A percentile compares a stretch with the other conserved stretches of the same genome.
These are phyloP conservation scores for Teratosphaeria nubilosa DNA, from an alignment of 2,329 filamentous ascomycete genomes.

Conservation along the genomic window DNA sequence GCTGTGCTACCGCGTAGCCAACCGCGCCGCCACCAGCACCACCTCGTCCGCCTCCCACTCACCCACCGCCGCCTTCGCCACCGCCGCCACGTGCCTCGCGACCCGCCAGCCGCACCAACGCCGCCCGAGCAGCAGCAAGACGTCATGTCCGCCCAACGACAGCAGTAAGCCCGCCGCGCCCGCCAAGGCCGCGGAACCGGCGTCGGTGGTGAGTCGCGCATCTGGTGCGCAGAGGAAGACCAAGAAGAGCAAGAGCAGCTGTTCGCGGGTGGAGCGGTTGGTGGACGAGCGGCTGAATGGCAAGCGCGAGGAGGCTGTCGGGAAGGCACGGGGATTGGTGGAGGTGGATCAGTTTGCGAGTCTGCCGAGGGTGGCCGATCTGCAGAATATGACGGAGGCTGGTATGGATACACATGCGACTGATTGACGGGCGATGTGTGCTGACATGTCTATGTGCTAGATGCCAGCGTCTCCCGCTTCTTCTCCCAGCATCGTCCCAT, in stretches of 20 bases:
- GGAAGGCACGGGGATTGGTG: constrained; percentile 28
- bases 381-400: constrained; percentile 53
- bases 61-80: constrained; percentile 12
- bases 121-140: constrained; percentile 41
- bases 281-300: constrained; percentile 4
- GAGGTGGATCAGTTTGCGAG: constrained; percentile 38
- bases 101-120: constrained; percentile 35
- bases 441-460: constrained; percentile 48
- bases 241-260: constrained; percentile 7
- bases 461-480: constrained; percentile 80
- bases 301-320: not conserved
- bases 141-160: constrained; percentile 35
- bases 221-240: constrained; percentile 8
- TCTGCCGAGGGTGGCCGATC: constrained; percentile 65
- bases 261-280: not conserved
- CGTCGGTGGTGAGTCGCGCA: constrained; percentile 8
- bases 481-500: constrained; percentile 94
- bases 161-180: constrained; percentile 22
- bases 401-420: constrained; percentile 7
- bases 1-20: constrained; percentile 19
- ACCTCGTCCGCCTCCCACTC: constrained; percentile 1
- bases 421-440: constrained; percentile 7
- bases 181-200: constrained; percentile 13
- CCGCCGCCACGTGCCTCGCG: constrained; percentile 23
- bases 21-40: constrained; percentile 17